These are phyloP conservation scores for Chimonanthus salicifolius DNA, from an alignment of 164 flowering plant genomes.

Conservation along the genomic window DNA sequence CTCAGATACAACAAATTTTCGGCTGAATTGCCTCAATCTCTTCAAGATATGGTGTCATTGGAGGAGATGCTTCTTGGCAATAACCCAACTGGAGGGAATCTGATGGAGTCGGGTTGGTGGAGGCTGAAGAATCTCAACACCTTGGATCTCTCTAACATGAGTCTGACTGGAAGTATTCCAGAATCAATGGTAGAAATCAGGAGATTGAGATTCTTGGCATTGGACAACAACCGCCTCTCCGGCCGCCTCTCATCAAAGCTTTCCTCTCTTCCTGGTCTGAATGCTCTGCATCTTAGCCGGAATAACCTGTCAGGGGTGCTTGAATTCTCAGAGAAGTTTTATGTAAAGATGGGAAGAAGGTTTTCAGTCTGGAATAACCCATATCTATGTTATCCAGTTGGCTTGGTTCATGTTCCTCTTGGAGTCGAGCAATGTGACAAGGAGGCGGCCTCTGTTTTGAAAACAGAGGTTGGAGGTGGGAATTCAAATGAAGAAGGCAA, in stretches of 20 bases:
- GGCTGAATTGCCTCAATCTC: conserved; percentile 12
- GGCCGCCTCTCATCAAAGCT: conserved; percentile 36
- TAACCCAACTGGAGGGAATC: conserved; percentile 23
- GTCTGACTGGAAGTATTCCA: conserved; percentile 61
- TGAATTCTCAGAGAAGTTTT: conserved; percentile 48
- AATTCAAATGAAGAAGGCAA: conserved; percentile 13
- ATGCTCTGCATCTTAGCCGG: conserved; percentile 55
- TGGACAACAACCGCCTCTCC: conserved; percentile 5
- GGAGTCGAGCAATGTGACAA: conserved; percentile 41
- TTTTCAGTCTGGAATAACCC: conserved; percentile 75
- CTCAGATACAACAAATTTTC: conserved; percentile 11
- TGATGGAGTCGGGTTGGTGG: background rate
- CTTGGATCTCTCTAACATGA: conserved; percentile 41
- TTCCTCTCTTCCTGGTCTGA: conserved; percentile 44
- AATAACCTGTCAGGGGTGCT: conserved; percentile 74
- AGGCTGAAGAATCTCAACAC: background rate
- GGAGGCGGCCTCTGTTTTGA: no score
- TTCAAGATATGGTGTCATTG: background rate
- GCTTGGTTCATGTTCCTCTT: conserved; percentile 16
- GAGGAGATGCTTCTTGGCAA: conserved; percentile 16
- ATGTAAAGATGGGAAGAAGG: conserved; percentile 61
- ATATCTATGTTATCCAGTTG: conserved; percentile 46
- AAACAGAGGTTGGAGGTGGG: conserved; percentile 16
- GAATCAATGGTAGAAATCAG: conserved; percentile 35
- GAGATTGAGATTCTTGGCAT: conserved; percentile 5